Conservation (phyloP, 2,329 filamentous ascomycete genomes). For the Cytospora chrysosperma region DNA sequence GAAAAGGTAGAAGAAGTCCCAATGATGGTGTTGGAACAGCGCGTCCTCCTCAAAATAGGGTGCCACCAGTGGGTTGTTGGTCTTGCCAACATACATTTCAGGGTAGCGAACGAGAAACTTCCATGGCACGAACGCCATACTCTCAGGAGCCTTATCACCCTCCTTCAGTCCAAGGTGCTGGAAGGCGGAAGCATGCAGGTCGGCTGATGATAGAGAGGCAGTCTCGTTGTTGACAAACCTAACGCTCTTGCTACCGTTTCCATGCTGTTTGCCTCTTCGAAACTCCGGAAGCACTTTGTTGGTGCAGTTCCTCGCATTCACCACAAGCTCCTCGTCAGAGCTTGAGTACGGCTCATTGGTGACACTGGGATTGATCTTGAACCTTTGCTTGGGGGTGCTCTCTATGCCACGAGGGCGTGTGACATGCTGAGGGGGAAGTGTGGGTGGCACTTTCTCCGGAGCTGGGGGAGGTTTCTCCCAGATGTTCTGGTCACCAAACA, state of each 20-base stretch:
- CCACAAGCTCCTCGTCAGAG: background rate
- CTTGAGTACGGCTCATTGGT: background rate
- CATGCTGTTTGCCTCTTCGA: background rate
- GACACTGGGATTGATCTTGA: background rate
- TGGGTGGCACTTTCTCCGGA: background rate
- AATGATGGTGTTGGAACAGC: conserved; percentile 60
- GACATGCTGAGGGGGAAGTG: background rate
- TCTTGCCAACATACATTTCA: conserved; percentile 55
- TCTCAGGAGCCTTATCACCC: conserved; percentile 31
- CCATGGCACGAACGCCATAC: conserved; percentile 49
- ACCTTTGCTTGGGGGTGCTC: background rate
- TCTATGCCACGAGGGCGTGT: background rate
- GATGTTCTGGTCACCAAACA: conserved; percentile 16
- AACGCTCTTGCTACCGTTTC: background rate
- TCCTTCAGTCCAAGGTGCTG: conserved; percentile 25
- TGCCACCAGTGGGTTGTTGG: conserved; percentile 47
- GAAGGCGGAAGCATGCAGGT: conserved; percentile 8
- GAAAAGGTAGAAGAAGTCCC: conserved; percentile 76
- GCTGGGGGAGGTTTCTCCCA: conserved; percentile 12
- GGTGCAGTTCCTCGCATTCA: background rate
- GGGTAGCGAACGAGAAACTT: conserved; percentile 57
- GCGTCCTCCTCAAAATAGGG: conserved; percentile 55
- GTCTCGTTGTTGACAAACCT: background rate
- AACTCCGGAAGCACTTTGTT: background rate
- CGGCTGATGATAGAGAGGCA: background rate